Evolutionary conservation across 2,329 filamentous ascomycete species (phyloP), one percentile per base, ranked within the genome.

Genomic region (Fusarium secorum): DNA sequence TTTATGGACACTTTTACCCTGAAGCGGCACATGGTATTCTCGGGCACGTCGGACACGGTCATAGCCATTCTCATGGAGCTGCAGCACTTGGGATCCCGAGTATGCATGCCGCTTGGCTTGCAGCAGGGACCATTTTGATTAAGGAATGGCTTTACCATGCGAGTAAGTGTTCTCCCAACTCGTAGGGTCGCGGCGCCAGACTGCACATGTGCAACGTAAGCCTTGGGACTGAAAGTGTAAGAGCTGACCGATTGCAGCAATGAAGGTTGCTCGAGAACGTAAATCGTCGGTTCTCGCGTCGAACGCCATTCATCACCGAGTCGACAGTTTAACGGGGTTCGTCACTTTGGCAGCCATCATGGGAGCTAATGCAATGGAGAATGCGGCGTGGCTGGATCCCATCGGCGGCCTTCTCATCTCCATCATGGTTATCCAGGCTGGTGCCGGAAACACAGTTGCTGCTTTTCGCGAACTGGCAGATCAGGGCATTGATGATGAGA

Each of bases 101-200:
- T 80, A 88, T 99, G 72, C 95, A 98, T 79, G 96, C 96, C 26
- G 95, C 93, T 11, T 99, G 96, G 96, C 84, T 99, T 65, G 95
- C 96, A 38, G 92, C 89, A 42, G 95, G 93, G 24, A 97, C 94
- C 4, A 96, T 99, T 62, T 81, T 94, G 30, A 85, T 98, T 76
- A 99, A 99, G 83, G 96, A 99, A 82, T 99, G 95, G 93, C 85
- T 99, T 30, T 99, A 98, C 79, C 91, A 92, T 84, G 94, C 95
- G 71, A 99, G 95, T 96, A 89, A 85, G 93, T 89, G n/a, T 49
- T 15, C 15, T n/a, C 38, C 48, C 14, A 32, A 36, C 18, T 39
- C 51, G 52, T 14, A 15, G 51, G 22, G 56, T 18, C 38, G 13
- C 28, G 24, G 36, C 52, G n/a, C 38, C 41, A 22, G 26, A 13